These are phyloP conservation scores for Limnanthes douglasii DNA, from an alignment of 345 rosid species.

Conservation along the genomic window DNA sequence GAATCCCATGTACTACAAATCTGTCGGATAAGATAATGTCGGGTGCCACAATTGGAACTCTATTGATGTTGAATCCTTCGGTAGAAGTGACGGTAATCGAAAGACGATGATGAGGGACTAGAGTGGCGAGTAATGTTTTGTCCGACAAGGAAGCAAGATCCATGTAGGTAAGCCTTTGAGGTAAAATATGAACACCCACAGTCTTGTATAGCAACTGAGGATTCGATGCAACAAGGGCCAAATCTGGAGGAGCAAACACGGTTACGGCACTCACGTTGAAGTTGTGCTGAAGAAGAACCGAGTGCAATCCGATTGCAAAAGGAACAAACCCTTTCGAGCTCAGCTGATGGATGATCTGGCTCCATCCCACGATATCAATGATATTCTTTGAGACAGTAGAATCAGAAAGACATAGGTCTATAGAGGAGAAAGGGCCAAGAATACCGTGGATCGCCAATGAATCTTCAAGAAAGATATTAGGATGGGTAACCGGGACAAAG, in stretches of 20 bases:
- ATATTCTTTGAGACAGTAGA: slow-evolving; percentile 12
- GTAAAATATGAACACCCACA: slow-evolving; percentile 42
- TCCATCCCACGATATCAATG: slow-evolving; percentile 33
- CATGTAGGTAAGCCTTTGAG: slow-evolving; percentile 17
- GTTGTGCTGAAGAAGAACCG: slow-evolving; percentile 29
- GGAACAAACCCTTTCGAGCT: slow-evolving; percentile 61
- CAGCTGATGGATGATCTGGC: slow-evolving; percentile 30
- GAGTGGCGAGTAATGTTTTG: slow-evolving; percentile 23
- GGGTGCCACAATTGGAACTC: slow-evolving; percentile 33
- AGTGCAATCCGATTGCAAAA: slow-evolving; percentile 59
- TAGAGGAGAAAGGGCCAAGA: slow-evolving; percentile 33
- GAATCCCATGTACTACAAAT: slow-evolving; percentile 47
- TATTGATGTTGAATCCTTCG: slow-evolving; percentile 21
- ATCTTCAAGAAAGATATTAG: slow-evolving; percentile 53
- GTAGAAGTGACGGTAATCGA: slow-evolving; percentile 15
- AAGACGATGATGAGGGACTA: slow-evolving; percentile 29
- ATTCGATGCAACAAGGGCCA: slow-evolving; percentile 29
- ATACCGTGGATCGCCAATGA: slow-evolving; percentile 58
- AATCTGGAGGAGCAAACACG: slow-evolving; percentile 42
- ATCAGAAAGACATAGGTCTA: slow-evolving; percentile 15
- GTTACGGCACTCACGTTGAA: slow-evolving; percentile 38
- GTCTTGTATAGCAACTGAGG: slow-evolving; percentile 35
- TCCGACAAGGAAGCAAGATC: slow-evolving; percentile 35
- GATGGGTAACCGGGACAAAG: slow-evolving; percentile 36
- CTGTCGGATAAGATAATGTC: slow-evolving; percentile 31